Percentiles rank a stretch among this genome's conserved stretches.
phyloP scores from a whole-genome alignment of 805 yeast species.

The Crinitomyces ghanaensis region DNA sequence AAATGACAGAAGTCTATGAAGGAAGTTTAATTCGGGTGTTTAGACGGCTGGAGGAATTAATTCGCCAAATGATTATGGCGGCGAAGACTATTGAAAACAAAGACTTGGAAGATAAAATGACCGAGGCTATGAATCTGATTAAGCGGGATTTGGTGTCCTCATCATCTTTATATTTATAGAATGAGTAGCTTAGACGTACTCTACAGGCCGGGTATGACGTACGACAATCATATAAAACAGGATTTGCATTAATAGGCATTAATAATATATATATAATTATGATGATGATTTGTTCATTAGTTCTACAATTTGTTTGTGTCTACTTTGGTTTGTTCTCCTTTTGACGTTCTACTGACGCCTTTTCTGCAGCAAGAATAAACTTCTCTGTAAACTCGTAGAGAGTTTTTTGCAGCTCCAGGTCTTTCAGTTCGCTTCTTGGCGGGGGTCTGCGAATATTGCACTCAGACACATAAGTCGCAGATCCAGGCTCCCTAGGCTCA shows the following conservation, averaged over 20 bases:
- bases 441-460: conserved; percentile 40
- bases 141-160: conserved; percentile 97
- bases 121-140: conserved; percentile 67
- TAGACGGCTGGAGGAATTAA: conserved; percentile 84
- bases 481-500: conserved; percentile 44
- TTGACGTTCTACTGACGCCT: conserved; percentile 41
- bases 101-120: conserved; percentile 81
- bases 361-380: conserved; percentile 51
- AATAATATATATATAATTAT: conserved; percentile 1
- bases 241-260: not conserved
- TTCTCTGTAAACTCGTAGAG: conserved; percentile 49
- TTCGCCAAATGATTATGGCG: conserved; percentile 81
- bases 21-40: conserved; percentile 93
- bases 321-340: conserved; percentile 3
- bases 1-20: conserved; percentile 97
- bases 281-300: not conserved
- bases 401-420: conserved; percentile 46
- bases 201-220: too few relatives aligned
- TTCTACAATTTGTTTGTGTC: not conserved
- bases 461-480: conserved; percentile 65
- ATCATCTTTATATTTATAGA: conserved; percentile 67
- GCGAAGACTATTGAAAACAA: conserved; percentile 91
- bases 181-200: not conserved
- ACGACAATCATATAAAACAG: not conserved
- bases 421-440: conserved; percentile 53